These are phyloP conservation scores for Baeospora myosura DNA, from an alignment of 1,284 basidiomycete genomes.

Conservation along the genomic window DNA sequence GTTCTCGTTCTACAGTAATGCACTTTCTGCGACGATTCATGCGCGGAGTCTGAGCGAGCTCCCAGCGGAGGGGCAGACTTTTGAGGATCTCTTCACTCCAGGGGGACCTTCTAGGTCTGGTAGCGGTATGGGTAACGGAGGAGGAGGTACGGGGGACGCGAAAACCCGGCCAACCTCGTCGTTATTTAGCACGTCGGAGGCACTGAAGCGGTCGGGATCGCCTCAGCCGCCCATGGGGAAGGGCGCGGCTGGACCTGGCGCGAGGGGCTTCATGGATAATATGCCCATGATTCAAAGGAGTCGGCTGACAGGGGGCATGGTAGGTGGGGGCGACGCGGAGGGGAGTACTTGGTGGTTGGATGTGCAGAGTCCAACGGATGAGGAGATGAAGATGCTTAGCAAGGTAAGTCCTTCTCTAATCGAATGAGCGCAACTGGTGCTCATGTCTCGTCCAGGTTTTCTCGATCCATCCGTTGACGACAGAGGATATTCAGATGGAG, in stretches of 20 bases:
- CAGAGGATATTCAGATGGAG: conserved; percentile 99
- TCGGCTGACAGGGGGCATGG: neutral
- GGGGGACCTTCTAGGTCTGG: no score
- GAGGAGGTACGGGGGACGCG: neutral
- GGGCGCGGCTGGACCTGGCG: neutral
- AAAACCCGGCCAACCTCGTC: neutral
- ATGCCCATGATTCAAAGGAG: neutral
- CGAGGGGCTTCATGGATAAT: neutral
- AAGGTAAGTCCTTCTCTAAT: conserved; percentile 46
- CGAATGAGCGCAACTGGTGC: neutral
- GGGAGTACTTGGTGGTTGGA: conserved; percentile 97
- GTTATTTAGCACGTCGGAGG: no score
- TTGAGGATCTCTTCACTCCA: conserved; percentile 92
- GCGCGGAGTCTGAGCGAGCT: conserved; percentile 89
- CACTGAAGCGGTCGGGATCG: neutral
- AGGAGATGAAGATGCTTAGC: conserved; percentile 96
- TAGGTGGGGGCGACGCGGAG: conserved; percentile 31
- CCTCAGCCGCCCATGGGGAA: neutral
- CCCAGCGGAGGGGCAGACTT: conserved; percentile 89
- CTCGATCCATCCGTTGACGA: conserved; percentile 94
- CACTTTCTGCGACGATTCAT: conserved; percentile 89
- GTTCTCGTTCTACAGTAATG: conserved; percentile 98
- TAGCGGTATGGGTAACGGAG: conserved; percentile 34
- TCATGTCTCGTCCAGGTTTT: conserved; percentile 61
- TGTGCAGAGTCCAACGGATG: conserved; percentile 89